Evolutionary conservation across 2,329 filamentous ascomycete genomes (phyloP).

Genomic region (Sodiomyces alkalinus): DNA sequence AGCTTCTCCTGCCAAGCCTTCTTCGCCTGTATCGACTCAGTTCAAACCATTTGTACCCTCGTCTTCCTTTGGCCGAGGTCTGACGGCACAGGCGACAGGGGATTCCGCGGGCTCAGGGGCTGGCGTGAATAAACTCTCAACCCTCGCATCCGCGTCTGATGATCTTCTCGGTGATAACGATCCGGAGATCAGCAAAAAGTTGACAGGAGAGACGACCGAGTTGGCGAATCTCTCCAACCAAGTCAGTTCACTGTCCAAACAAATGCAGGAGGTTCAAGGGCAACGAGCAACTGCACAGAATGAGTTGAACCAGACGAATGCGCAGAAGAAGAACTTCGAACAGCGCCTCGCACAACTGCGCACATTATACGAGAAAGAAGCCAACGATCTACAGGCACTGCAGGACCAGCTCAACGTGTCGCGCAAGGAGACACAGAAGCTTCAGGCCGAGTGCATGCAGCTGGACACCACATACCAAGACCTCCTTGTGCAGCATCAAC

Average conservation of each 20-base stretch:
- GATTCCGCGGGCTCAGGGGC: slow-evolving; percentile 31
- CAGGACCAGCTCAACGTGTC: slow-evolving; percentile 70
- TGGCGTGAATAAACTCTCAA: slow-evolving; percentile 17
- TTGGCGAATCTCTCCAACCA: slow-evolving; percentile 94
- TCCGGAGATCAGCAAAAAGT: slow-evolving; percentile 71
- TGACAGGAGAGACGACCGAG: slow-evolving; percentile 81
- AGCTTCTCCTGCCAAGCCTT: slow-evolving; percentile 37
- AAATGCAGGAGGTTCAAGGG: slow-evolving; percentile 84
- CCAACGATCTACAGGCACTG: slow-evolving; percentile 66
- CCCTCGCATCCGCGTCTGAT: slow-evolving; percentile 40
- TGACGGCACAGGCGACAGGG: slow-evolving; percentile 65
- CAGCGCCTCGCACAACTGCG: slow-evolving; percentile 74
- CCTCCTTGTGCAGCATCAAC: slow-evolving; percentile 66
- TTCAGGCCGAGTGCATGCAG: slow-evolving; percentile 71
- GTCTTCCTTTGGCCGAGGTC: slow-evolving; percentile 76
- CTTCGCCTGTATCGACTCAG: slow-evolving; percentile 30
- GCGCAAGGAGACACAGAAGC: slow-evolving; percentile 66
- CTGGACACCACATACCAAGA: slow-evolving; percentile 72
- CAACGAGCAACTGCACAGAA: slow-evolving; percentile 69
- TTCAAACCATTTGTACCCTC: slow-evolving; percentile 91
- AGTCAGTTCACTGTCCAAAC: slow-evolving; percentile 75
- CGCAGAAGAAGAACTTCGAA: slow-evolving; percentile 90
- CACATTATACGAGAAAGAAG: slow-evolving; percentile 83
- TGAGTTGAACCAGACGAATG: slow-evolving; percentile 64
- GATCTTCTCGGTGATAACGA: slow-evolving; percentile 88